Conservation (phyloP, 768 basidiomycete genomes). For the Mycena alexandri region DNA sequence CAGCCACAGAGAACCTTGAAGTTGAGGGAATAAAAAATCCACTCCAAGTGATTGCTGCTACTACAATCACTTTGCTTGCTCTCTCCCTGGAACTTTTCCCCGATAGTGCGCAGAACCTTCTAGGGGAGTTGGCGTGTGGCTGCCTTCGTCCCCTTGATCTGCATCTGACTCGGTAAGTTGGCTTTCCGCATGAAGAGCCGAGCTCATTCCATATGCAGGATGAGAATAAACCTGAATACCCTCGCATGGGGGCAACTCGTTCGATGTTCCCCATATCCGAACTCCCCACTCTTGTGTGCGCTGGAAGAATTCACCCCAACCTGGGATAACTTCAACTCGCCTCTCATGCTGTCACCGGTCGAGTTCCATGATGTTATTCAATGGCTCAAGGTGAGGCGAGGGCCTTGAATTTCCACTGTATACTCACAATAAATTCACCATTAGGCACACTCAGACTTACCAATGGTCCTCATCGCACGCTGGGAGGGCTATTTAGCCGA, state of each 20-base stretch:
- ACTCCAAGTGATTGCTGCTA: not conserved
- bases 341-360: not conserved
- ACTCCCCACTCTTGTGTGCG: not conserved
- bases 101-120: not conserved
- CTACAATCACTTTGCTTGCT: not conserved
- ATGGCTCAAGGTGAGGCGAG: not conserved
- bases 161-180: not conserved
- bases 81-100: not conserved
- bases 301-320: not conserved
- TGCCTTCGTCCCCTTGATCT: not conserved
- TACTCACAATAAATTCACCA: not conserved
- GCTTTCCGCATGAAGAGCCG: not conserved
- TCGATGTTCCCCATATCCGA: not conserved
- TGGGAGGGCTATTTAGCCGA: conserved; percentile 9
- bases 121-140: not conserved
- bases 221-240: no score
- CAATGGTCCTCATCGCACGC: not conserved
- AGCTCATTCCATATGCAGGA: not conserved
- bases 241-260: not conserved
- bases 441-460: not conserved
- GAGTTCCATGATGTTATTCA: no score
- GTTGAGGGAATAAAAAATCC: no score
- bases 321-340: not conserved
- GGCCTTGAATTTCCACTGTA: not conserved
- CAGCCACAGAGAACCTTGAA: not conserved